Evolutionary conservation across 805 yeast species (phyloP), one percentile per base, ranked within the genome.

Genomic region (Kluyveromyces lactis): DNA sequence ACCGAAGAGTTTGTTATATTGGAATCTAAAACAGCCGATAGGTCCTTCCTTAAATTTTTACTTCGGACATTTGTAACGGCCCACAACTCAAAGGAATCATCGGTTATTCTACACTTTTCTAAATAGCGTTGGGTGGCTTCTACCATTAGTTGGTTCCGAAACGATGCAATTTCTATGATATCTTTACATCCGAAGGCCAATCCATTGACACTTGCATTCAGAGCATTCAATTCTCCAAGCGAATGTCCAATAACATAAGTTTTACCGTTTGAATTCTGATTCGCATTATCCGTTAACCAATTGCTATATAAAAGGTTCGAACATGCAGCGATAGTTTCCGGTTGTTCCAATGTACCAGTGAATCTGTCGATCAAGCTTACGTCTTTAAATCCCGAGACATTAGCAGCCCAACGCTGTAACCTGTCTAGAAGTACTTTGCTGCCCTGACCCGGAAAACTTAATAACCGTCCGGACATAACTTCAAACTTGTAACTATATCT

Each of bases 71-170:
- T 51, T 17, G 62, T 56, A 13, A 60, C 40, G 1, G 61, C 63
- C 60, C 60, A 58, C 56, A 55, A 51, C 38, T 50, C 56, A 42
- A 53, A 55, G 12, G 49, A 47, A 3, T 52, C 53, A 29, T 48
- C 48, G 19, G 50, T 48, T 19, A 49, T 47, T n/a, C 30, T 6
- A 31, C 51, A 53, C 17, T 56, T 53, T 12, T 48, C 42, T 13
- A 51, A 38, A 37, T 52, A 56, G 26, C 49, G 48, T 15, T 49
- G 52, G 9, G 63, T 58, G 28, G 53, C 54, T 27, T 52, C 43
- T 11, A 55, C 50, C 66, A 61, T 61, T 31, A 61, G 39, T 29
- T 52, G 52, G 38, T 61, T 58, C 40, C 66, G 48, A 38, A 51
- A 56, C 33, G 50, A 51, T 19, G 66, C 59, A 17, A 61, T 58